These are phyloP conservation scores for Nepenthes alata DNA, from an alignment of 179 eudicot genomes.

Conservation along the genomic window DNA sequence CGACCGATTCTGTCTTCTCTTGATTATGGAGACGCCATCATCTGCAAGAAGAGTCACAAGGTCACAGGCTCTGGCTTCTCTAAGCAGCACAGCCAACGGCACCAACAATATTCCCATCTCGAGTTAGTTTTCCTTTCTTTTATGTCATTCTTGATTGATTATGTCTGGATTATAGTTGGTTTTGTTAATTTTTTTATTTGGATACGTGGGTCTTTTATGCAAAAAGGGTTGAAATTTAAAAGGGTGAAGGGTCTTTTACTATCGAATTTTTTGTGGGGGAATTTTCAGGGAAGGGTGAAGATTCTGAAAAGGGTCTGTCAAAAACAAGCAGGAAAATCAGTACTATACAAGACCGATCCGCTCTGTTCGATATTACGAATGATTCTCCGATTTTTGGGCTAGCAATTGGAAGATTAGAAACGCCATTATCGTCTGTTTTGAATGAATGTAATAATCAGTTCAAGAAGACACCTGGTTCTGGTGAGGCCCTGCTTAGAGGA, in stretches of 20 bases:
- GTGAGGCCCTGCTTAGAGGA: constrained; percentile 66
- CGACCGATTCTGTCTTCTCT: background rate
- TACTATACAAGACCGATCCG: constrained; percentile 21
- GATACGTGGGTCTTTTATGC: too few species aligned
- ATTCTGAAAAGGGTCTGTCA: constrained; percentile 16
- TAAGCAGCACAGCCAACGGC: constrained; percentile 6
- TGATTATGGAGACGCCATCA: constrained; percentile 46
- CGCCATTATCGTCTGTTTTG: constrained; percentile 43
- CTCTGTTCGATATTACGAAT: constrained; percentile 55
- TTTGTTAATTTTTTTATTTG: too few species aligned
- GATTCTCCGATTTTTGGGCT: constrained; percentile 81
- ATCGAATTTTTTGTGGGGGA: background rate
- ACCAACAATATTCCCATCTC: constrained; percentile 12
- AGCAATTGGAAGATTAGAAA: constrained; percentile 37
- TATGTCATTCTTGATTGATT: background rate
- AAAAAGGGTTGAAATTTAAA: background rate
- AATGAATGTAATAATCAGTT: constrained; percentile 23
- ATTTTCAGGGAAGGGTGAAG: constrained; percentile 28
- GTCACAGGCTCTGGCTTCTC: constrained; percentile 33
- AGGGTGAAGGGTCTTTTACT: background rate
- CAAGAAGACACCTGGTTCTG: constrained; percentile 72
- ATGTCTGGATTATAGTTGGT: too few species aligned
- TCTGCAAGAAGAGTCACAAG: constrained; percentile 51
- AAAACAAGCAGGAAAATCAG: constrained; percentile 18
- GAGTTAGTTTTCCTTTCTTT: constrained; percentile 14